Percentiles rank a stretch among this genome's conserved stretches.
These are phyloP conservation scores for Mychonastes homosphaera DNA, from an alignment of 139 green algal species.

Conservation along the genomic window DNA sequence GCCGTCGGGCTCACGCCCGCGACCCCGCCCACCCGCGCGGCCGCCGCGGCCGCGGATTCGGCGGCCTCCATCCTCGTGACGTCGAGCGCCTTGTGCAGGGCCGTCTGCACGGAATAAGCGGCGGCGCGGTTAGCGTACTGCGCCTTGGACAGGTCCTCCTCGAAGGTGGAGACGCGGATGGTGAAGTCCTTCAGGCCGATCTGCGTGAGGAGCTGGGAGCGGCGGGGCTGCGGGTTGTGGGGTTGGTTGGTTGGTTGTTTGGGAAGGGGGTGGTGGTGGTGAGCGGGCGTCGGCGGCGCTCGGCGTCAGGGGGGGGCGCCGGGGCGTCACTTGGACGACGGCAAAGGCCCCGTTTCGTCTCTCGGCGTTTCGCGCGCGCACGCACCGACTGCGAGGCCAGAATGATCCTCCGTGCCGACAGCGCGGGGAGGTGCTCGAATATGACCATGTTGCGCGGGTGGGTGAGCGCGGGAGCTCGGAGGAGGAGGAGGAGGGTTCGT, in stretches of 20 bases:
- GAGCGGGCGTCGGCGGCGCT: too few relatives aligned
- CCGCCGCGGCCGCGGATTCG: too few relatives aligned
- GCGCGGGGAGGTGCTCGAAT: conserved; percentile 33
- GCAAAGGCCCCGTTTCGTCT: too few relatives aligned
- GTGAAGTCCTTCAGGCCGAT: conserved; percentile 62
- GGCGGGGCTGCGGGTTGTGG: too few relatives aligned
- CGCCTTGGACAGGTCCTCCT: conserved; percentile 60
- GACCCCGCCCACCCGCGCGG: conserved; percentile 7
- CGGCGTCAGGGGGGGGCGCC: too few relatives aligned
- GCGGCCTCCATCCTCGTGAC: conserved; percentile 33
- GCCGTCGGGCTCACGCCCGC: neutral
- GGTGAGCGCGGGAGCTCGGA: too few relatives aligned
- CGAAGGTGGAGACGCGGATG: conserved; percentile 62
- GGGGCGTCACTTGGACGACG: too few relatives aligned
- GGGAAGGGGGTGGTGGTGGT: too few relatives aligned
- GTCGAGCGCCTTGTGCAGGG: conserved; percentile 60
- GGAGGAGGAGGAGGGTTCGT: too few relatives aligned
- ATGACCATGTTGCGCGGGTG: conserved; percentile 34
- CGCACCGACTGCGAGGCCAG: conserved; percentile 54
- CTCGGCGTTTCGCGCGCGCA: too few relatives aligned
- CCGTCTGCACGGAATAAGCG: conserved; percentile 64
- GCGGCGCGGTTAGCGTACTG: conserved; percentile 23
- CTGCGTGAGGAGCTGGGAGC: conserved; percentile 50
- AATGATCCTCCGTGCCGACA: conserved; percentile 44
- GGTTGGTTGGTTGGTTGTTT: too few relatives aligned